phyloP scores from a whole-genome alignment of 2,329 filamentous ascomycete genomes.

The Leptographium lundbergii region DNA sequence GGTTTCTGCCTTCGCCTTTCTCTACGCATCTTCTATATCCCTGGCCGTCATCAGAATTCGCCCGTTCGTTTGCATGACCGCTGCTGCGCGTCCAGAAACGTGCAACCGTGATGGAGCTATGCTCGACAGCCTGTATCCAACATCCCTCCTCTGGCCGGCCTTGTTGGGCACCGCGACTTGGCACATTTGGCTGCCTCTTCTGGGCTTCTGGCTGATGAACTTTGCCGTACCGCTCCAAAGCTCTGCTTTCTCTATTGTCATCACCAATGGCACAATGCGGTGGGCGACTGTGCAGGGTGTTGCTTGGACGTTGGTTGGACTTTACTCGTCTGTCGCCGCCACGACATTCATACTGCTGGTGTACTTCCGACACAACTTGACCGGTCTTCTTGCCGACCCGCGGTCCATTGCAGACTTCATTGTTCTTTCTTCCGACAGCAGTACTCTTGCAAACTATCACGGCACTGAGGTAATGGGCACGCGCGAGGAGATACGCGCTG shows the following conservation, averaged over 20 bases:
- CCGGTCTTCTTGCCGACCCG: conserved; percentile 77
- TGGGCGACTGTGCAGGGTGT: conserved; percentile 72
- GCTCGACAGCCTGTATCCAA: conserved; percentile 56
- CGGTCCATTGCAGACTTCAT: conserved; percentile 71
- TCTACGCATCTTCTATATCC: conserved; percentile 68
- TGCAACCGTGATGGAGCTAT: conserved; percentile 50
- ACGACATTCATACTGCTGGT: conserved; percentile 45
- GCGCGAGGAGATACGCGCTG: conserved; percentile 37
- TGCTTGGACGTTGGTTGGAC: conserved; percentile 61
- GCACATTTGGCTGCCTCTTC: conserved; percentile 51
- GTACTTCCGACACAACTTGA: conserved; percentile 53
- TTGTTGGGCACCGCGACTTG: conserved; percentile 44
- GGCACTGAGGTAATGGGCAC: conserved; percentile 49
- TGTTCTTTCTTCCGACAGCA: conserved; percentile 66
- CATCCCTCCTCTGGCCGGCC: conserved; percentile 50
- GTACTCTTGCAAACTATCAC: conserved; percentile 60
- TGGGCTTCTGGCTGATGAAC: conserved; percentile 64
- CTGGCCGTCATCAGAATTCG: conserved; percentile 61
- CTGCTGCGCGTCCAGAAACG: conserved; percentile 32
- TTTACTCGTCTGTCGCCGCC: conserved; percentile 57
- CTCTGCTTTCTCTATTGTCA: conserved; percentile 56
- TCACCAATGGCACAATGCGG: conserved; percentile 46
- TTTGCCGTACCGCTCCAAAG: conserved; percentile 75
- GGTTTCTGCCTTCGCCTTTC: conserved; percentile 54
- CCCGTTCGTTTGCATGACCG: conserved; percentile 68